A percentile compares a stretch with the other conserved stretches of the same genome.
phyloP scores from a whole-genome alignment of 2,329 filamentous ascomycete species.

The Bertia moriformis region DNA sequence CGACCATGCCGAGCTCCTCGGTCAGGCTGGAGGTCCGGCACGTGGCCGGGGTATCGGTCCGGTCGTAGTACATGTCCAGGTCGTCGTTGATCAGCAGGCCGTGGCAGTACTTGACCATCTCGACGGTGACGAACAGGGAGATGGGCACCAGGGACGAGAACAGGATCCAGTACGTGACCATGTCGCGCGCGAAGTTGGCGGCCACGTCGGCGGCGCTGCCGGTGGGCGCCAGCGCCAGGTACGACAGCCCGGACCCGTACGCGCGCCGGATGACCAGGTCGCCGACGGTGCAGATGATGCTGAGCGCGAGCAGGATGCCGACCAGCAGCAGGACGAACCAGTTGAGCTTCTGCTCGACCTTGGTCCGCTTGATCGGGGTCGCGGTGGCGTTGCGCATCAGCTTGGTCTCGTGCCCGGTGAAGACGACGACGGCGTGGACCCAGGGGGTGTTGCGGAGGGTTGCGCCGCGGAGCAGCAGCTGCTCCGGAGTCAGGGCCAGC shows the following conservation, averaged over 20 bases:
- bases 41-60: slow-evolving; percentile 85
- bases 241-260: slow-evolving; percentile 44
- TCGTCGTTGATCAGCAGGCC: slow-evolving; percentile 95
- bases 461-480: slow-evolving; percentile 80
- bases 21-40: slow-evolving; percentile 93
- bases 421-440: slow-evolving; percentile 91
- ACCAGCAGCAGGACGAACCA: slow-evolving; percentile 83
- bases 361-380: slow-evolving; percentile 91
- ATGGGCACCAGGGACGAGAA: slow-evolving; percentile 95
- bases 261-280: slow-evolving; percentile 68
- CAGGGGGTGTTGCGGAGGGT: slow-evolving; percentile 92
- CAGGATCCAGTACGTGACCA: slow-evolving; percentile 96
- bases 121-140: slow-evolving; percentile 91
- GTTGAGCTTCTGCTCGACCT: slow-evolving; percentile 88
- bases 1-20: slow-evolving; percentile 93
- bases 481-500: slow-evolving; percentile 75
- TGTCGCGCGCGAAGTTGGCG: slow-evolving; percentile 80
- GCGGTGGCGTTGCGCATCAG: slow-evolving; percentile 97
- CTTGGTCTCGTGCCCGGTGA: slow-evolving; percentile 95
- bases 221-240: slow-evolving; percentile 54
- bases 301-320: slow-evolving; percentile 67
- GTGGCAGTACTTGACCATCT: slow-evolving; percentile 95
- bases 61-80: slow-evolving; percentile 93
- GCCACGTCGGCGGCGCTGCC: slow-evolving; percentile 39
- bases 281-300: slow-evolving; percentile 78